Evolutionary conservation across 306 rosid genomes (phyloP).

Genomic region (Fragaria nilgerrensis): DNA sequence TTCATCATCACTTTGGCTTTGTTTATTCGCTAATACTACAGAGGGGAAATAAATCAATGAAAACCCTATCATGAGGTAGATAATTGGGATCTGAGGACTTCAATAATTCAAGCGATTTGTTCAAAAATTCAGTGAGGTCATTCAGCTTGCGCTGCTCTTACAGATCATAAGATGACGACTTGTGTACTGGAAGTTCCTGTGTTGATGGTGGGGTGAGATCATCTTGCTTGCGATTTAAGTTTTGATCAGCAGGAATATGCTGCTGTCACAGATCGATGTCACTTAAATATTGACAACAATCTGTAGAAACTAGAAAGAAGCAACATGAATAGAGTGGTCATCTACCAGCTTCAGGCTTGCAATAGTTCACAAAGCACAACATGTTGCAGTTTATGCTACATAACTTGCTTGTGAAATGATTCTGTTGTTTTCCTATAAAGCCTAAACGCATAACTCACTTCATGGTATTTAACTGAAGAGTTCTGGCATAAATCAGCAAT

Average conservation of each 20-base stretch:
- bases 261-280: neutral
- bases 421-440: neutral
- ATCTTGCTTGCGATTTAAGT: neutral
- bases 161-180: neutral
- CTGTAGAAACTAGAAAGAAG: neutral
- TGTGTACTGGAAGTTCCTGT: neutral
- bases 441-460: neutral
- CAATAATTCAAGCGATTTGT: neutral
- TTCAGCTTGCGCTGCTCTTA: neutral
- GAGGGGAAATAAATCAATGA: neutral
- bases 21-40: neutral
- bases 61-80: neutral
- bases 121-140: neutral
- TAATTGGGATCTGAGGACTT: neutral
- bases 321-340: neutral
- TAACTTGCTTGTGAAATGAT: neutral
- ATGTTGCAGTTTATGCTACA: neutral
- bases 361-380: neutral
- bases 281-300: neutral
- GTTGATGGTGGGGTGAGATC: neutral
- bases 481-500: neutral
- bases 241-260: neutral
- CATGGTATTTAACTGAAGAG: neutral
- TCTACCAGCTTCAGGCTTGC: neutral
- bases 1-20: slow-evolving; percentile 4